Evolutionary conservation across 1,284 basidiomycete genomes (phyloP), one percentile per base, ranked within the genome.

Genomic region (Bjerkandera adusta): DNA sequence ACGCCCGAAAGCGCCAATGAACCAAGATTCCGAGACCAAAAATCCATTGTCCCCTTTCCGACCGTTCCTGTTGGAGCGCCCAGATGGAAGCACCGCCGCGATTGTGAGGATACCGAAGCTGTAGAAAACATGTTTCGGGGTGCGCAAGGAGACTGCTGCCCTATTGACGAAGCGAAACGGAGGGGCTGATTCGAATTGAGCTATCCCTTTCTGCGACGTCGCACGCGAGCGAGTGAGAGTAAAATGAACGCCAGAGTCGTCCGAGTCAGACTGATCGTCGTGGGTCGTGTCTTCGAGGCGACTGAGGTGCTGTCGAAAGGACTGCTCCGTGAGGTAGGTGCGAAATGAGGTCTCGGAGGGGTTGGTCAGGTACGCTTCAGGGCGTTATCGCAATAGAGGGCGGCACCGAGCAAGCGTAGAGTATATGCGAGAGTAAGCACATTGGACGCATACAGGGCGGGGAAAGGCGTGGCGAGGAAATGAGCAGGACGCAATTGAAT

Each of bases 301-400:
- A 52, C 85, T 91, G 48, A 98, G 79, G 64, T 97, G 93, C 50
- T 92, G 87, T 43, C 93, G 89, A 64, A 98, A 97, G 30, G 93
- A 93, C 62, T 92, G 87, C 64, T 97, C 93, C 26, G 94, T 97
- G 59, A 98, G 85, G 70, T 93, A 95, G 12, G 92, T 79, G 47
- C 92, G 83, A 69, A 97, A 97, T 3, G 92, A 93, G 36, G 83
- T 81, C 68, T 97, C 93, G 47, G 85, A 84, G 13, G 95, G 95
- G 65, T 96, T 97, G 33, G 92, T 92, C 65, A 93, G 80, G 72
- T 94, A 94, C 37, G 94, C 95, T 96, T 65, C 11, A 33, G 52
- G 50, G 43, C 54, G 33, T 13, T 38, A 26, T 33, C 26, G 27
- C 33, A 24, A 40, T 35, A 42, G 29, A n/a, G 53, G 50, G 52